These are phyloP conservation scores for Backusella australiensis DNA, from an alignment of 192 early-diverging fungal species.

Conservation along the genomic window DNA sequence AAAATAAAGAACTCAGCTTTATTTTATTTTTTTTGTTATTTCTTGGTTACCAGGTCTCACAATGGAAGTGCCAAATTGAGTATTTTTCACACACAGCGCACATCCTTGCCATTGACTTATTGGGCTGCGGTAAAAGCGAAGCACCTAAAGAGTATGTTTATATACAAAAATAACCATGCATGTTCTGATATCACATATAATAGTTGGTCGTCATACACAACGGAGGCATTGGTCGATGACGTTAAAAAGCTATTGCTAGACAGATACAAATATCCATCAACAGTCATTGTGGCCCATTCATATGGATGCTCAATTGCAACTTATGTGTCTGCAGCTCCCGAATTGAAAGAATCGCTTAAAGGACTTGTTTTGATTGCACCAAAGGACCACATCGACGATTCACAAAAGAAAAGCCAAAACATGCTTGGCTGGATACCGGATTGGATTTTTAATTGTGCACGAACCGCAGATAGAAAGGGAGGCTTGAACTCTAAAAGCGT, in stretches of 20 bases:
- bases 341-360: conserved; percentile 36
- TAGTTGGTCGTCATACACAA: conserved; percentile 48
- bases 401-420: conserved; percentile 26
- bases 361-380: conserved; percentile 52
- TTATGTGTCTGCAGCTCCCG: conserved; percentile 28
- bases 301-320: conserved; percentile 54
- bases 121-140: conserved; percentile 57
- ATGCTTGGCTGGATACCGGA: conserved; percentile 42
- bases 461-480: conserved; percentile 45
- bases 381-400: conserved; percentile 42
- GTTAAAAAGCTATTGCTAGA: conserved; percentile 38
- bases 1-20: background rate
- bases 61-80: conserved; percentile 56
- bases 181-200: background rate
- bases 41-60: conserved; percentile 40
- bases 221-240: conserved; percentile 45
- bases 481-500: conserved; percentile 47
- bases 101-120: conserved; percentile 52
- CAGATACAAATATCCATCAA: conserved; percentile 45
- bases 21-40: background rate
- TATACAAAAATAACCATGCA: background rate
- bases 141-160: conserved; percentile 40
- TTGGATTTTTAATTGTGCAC: conserved; percentile 42
- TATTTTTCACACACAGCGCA: conserved; percentile 51
- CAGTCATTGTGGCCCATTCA: conserved; percentile 54